Evolutionary conservation across 2,329 filamentous ascomycete species (phyloP), one percentile per base, ranked within the genome.

Genomic region (Talaromyces rugulosus): DNA sequence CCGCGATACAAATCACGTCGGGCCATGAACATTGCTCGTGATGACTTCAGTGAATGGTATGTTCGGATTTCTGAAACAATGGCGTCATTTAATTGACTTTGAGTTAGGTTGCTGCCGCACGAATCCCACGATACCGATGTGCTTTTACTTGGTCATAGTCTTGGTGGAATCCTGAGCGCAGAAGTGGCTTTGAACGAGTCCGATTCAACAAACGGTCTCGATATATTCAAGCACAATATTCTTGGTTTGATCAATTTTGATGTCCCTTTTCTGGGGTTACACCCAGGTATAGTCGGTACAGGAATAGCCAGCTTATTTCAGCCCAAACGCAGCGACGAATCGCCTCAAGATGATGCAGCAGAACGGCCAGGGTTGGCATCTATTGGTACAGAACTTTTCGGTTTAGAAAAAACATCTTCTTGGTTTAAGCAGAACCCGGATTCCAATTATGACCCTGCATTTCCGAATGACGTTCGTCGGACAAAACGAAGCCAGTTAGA

Each of bases 261-360:
- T 74, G 89, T 90, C 0, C 93, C 93, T 0, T 92, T 96, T 62
- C 80, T 96, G 5, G 93, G 93, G 3, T 89, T 97, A 72, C 92
- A 97, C 74, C 92, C 92, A 1, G 90, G 93, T 5, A 89, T 97
- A 50, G 85, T 96, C 50, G 84, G 87, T n/a, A 90, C 90, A 42
- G 91, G 92, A 1, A 84, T 96, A 59, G 85, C 87, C 2, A 94
- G 91, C 70, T 81, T 96, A 11, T 95, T 96, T 74, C 80, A 78
- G 40, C 34, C 78, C 76, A 57, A 76, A 79, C 53, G 70, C 71
- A 55, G 70, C 72, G 4, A 57, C 33, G 42, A 58, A 44, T 44
- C 52, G 6, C 63, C 66, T 12, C 68, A 63, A 55, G 28, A 34
- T 11, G 42, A 62, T 12, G 18, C 34, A 23, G 69, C 67, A 33